Base-by-base conservation (phyloP, 1,139 yeast genomes). In the Yamadazyma buinensis region DNA sequence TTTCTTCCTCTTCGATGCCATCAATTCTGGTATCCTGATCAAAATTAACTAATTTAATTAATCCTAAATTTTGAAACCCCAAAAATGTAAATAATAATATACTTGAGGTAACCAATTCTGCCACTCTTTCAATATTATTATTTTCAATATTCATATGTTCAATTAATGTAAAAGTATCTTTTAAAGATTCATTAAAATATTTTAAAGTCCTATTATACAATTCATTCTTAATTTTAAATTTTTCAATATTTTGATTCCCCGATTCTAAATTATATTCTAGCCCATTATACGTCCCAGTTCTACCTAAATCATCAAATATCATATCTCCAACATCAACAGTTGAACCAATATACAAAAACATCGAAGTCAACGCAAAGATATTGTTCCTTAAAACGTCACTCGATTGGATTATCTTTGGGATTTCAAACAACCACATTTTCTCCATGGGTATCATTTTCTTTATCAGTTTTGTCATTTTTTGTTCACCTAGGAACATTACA, bases 41-140 rank as follows among this genome's bases (percentile, higher is more conserved):
- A 26, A 47, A 54, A 14, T 47, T 41, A 1, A 64, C 42, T 23
- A 62, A 39, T 3, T 64, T 61, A 10, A 57, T 38, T 12, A 59
- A 39, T 28, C 44, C 44, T 35, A 51, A 52, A 1, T 67, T 66
- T 35, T 61, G 64, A 3, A 62, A 37, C 4, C 59, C 56, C 13
- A 62, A 38, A 34, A 51, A 60, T 4, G 61, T 47, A 39, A 48
- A 61, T 25, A 58, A 44, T 8, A 64, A 35, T 13, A 56, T 44
- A 5, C 57, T 49, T 3, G 64, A 54, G 5, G 54, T 40, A 1
- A 47, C 33, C 12, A 58, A 23, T 34, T 57, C 61, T 19, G 52
- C 55, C 1, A 56, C 55, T 4, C 29, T 23, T 9, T 26, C 19
- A 8, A 26, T 10, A 8, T 12, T 20, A 11, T 17, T 11, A 7